Conservation (phyloP, 805 yeast species). For the Candida gorgasii region DNA sequence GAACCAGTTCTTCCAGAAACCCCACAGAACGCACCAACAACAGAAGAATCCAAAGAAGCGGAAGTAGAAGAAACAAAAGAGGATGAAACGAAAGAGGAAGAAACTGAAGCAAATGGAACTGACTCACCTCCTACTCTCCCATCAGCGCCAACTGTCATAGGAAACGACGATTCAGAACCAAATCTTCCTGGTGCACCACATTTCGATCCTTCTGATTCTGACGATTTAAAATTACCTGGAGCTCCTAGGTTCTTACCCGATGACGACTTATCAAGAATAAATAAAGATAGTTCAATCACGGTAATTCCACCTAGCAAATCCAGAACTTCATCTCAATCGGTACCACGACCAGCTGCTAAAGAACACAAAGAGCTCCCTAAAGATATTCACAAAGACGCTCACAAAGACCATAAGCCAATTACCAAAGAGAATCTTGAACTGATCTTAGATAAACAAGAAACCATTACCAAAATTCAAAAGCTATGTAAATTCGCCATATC, state of each 20-base stretch:
- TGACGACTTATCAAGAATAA: conserved; percentile 37
- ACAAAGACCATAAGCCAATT: conserved; percentile 22
- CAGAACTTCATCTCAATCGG: conserved; percentile 1
- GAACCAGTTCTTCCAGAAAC: neutral
- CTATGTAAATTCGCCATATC: conserved; percentile 75
- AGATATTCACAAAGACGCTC: conserved; percentile 1
- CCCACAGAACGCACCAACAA: neutral
- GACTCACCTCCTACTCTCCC: conserved; percentile 8
- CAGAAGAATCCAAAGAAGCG: conserved; percentile 1
- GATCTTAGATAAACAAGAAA: conserved; percentile 56
- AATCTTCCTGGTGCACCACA: conserved; percentile 42
- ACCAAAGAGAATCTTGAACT: conserved; percentile 43
- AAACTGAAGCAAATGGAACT: too few species aligned
- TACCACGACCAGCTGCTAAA: too few species aligned
- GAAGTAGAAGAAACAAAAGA: too few species aligned
- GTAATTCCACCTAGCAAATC: conserved; percentile 28
- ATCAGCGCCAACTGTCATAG: conserved; percentile 11
- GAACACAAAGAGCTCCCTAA: too few species aligned
- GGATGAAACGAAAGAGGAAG: too few species aligned
- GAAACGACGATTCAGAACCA: neutral
- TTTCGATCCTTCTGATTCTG: conserved; percentile 29
- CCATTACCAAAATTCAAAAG: conserved; percentile 61
- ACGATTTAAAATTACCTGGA: conserved; percentile 37
- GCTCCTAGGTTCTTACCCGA: conserved; percentile 45
- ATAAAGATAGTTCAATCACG: conserved; percentile 38